A percentile compares a stretch with the other conserved stretches of the same genome.
These are phyloP conservation scores for Ogataea methanolica DNA, from an alignment of 805 yeast genomes.

Conservation along the genomic window DNA sequence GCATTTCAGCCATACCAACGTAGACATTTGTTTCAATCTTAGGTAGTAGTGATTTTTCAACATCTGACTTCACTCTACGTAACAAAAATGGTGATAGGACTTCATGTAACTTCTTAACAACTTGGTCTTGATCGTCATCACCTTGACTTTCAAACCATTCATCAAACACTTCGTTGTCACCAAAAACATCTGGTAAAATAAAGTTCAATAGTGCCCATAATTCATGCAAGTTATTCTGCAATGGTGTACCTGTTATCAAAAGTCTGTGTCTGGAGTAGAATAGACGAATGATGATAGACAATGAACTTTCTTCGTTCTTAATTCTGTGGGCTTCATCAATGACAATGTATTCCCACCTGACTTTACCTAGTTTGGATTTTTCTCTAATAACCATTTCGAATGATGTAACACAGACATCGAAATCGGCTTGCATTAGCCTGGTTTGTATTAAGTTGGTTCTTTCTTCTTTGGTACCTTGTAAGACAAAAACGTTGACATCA, in stretches of 20 bases:
- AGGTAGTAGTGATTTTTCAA: constrained; percentile 84
- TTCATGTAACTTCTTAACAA: constrained; percentile 84
- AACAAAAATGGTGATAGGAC: constrained; percentile 83
- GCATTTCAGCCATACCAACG: constrained; percentile 96
- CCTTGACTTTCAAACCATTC: constrained; percentile 75
- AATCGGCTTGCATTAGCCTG: constrained; percentile 62
- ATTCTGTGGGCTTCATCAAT: constrained; percentile 97
- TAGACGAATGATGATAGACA: constrained; percentile 87
- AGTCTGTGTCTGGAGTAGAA: constrained; percentile 82
- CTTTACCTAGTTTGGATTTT: constrained; percentile 69
- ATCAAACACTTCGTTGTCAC: constrained; percentile 85
- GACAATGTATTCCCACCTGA: constrained; percentile 90
- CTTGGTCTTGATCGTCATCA: constrained; percentile 74
- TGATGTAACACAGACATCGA: constrained; percentile 87
- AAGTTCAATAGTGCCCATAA: constrained; percentile 93
- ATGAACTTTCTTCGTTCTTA: constrained; percentile 87
- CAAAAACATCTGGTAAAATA: constrained; percentile 89
- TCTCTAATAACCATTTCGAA: constrained; percentile 93
- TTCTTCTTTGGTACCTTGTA: constrained; percentile 88
- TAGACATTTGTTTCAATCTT: constrained; percentile 87
- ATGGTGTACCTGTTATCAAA: constrained; percentile 91
- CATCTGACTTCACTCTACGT: constrained; percentile 89
- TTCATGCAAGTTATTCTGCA: constrained; percentile 93
- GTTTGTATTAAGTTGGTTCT: constrained; percentile 58
- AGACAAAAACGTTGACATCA: constrained; percentile 76